A percentile compares a stretch with the other conserved stretches of the same genome.
Evolutionary conservation across 305 asterid species (phyloP).

Genomic region (Fraxinus xanthoxyloides): DNA sequence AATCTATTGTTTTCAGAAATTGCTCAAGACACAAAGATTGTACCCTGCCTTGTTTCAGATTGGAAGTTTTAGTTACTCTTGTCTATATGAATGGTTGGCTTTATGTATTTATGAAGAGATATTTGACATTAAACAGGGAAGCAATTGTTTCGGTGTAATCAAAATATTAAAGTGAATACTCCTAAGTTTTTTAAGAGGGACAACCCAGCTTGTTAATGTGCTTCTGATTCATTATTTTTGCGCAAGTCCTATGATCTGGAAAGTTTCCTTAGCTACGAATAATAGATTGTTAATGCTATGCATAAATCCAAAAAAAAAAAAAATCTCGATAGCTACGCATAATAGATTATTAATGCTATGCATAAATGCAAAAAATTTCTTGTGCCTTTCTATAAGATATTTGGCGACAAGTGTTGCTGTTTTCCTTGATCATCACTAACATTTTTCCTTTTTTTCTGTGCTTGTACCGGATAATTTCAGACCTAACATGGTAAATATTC

Average conservation of each 20-base stretch:
- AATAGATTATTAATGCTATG: no score
- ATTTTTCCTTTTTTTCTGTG: constrained; percentile 25
- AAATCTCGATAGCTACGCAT: no score
- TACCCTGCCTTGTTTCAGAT: no score
- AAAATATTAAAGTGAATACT: neutral
- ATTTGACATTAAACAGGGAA: neutral
- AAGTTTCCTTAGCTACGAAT: neutral
- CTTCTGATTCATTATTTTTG: neutral
- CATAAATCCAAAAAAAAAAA: no score
- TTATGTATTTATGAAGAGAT: no score
- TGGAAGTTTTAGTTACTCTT: no score
- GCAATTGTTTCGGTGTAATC: neutral
- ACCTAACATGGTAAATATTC: constrained; percentile 71
- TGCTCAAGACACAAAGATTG: no score
- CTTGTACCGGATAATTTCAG: constrained; percentile 48
- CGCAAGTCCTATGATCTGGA: no score
- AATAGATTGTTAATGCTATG: neutral
- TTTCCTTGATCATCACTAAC: neutral
- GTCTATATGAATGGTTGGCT: no score
- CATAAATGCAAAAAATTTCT: neutral
- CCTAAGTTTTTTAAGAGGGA: neutral
- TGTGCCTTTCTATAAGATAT: neutral
- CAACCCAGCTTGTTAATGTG: neutral
- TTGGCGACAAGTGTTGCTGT: neutral
- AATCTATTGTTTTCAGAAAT: no score